Base-by-base conservation (phyloP, 495 filamentous ascomycete genomes). In the Penicillium bialowiezense region DNA sequence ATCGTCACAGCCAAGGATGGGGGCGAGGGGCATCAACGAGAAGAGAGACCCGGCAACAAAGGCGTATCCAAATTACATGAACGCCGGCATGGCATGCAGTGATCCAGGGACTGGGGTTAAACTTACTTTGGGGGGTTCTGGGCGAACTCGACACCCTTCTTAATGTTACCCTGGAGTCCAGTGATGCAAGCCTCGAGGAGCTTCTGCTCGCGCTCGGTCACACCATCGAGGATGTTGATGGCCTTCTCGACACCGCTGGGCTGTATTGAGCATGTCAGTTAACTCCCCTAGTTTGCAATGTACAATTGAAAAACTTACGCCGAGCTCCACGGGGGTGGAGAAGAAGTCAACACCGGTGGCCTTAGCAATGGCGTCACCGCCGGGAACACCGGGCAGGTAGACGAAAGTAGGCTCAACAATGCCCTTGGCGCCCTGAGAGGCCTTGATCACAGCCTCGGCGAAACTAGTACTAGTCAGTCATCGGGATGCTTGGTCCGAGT, bases 361-460 rank as follows among this genome's bases (percentile, higher is more conserved):
- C 77, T 95, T 87, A 48, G 68, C 74, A 56, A 98, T 85, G 54
- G 81, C 89, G 31, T 90, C 85, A 60, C 95, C 95, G 49, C 95
- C 95, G 20, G 85, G 64, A 35, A 98, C 80, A 64, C 91, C 95
- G 42, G 89, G 85, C 17, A 97, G 84, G 75, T 97, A 96, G 69
- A 98, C 83, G 70, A 84, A 97, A 65, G 89, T 90, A 44, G 95
- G 92, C 77, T 96, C 91, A 41, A 96, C 81, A 59, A 97, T 86
- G 54, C 89, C 88, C 71, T 89, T 88, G 78, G 92, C 84, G 55
- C 93, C 93, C 67, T 87, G 84, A 52, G 74, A 67, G 52, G 91
- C 93, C 78, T 87, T 93, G 67, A 98, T 84, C 29, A 98, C 74
- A 68, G 87, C 87, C 80, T 97, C 91, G 59, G 93, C 86, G 65